phyloP scores from a whole-genome alignment of 2,329 filamentous ascomycete species.

The Phoma sp. region DNA sequence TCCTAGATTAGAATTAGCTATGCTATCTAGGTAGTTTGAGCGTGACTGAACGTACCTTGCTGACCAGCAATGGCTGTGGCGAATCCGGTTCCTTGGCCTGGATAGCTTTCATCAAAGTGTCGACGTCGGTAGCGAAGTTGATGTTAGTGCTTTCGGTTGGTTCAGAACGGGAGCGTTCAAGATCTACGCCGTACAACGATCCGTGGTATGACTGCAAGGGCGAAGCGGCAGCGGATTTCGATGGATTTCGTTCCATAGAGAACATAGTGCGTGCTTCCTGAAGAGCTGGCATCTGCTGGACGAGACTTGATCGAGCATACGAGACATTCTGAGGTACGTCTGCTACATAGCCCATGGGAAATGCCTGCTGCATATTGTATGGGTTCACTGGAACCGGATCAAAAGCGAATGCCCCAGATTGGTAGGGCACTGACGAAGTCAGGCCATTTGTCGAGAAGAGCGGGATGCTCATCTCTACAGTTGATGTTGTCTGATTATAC shows the following conservation, averaged over 20 bases:
- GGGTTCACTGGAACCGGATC: constrained; percentile 43
- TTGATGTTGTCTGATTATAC: constrained; percentile 41
- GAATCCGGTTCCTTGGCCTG: constrained; percentile 68
- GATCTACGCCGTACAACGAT: constrained; percentile 35
- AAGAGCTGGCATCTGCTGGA: constrained; percentile 36
- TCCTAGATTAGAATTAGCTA: constrained; percentile 18
- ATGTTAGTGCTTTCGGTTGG: constrained; percentile 55
- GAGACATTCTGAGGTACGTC: constrained; percentile 37
- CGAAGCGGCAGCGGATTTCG: constrained; percentile 55
- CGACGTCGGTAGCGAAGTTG: constrained; percentile 81
- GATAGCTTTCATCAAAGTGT: constrained; percentile 87
- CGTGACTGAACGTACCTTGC: constrained; percentile 38
- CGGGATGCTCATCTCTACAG: constrained; percentile 47
- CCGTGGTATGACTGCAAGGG: constrained; percentile 53
- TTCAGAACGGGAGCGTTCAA: constrained; percentile 58
- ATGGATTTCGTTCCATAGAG: constrained; percentile 35
- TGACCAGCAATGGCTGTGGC: constrained; percentile 32
- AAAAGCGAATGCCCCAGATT: constrained; percentile 47
- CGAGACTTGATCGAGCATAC: constrained; percentile 30
- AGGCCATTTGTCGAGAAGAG: constrained; percentile 42
- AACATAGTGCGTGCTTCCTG: constrained; percentile 41
- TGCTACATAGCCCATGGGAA: constrained; percentile 36
- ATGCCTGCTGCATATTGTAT: constrained; percentile 48
- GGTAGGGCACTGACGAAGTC: constrained; percentile 44
- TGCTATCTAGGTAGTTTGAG: background rate